Percentiles rank a stretch among this genome's conserved stretches.
Evolutionary conservation across 352 stramenopile species (phyloP).

Genomic region (Blastocystis sp.): DNA sequence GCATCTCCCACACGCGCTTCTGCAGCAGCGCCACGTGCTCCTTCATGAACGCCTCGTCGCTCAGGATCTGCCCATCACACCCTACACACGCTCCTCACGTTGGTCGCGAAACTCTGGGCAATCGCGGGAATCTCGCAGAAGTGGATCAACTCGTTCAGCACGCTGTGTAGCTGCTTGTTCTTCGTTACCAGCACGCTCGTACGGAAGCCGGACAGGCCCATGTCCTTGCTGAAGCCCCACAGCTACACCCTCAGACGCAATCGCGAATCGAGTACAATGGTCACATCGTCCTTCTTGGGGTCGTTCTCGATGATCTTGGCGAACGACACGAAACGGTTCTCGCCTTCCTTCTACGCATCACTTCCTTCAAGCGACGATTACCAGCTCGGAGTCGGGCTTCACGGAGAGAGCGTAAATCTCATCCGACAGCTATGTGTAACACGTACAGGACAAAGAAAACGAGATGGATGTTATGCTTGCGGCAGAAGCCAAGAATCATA

Average conservation of each 20-base stretch:
- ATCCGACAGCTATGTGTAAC: conserved; percentile 43
- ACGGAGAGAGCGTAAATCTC: conserved; percentile 71
- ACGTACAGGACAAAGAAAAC: neutral
- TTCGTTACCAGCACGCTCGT: conserved; percentile 52
- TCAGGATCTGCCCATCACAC: conserved; percentile 24
- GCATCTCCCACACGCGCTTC: conserved; percentile 33
- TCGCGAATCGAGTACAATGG: neutral
- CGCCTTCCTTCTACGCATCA: conserved; percentile 9
- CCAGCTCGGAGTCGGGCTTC: conserved; percentile 15
- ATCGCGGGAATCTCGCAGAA: conserved; percentile 56
- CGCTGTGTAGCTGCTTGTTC: conserved; percentile 32
- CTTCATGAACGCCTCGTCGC: conserved; percentile 37
- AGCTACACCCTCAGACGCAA: neutral
- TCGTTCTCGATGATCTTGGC: conserved; percentile 72
- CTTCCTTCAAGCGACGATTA: neutral
- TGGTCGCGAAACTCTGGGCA: conserved; percentile 56
- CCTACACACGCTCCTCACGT: neutral
- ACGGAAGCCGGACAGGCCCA: conserved; percentile 68
- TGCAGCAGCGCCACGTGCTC: conserved; percentile 58
- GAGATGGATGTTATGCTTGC: conserved; percentile 58
- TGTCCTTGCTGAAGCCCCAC: conserved; percentile 71
- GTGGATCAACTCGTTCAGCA: conserved; percentile 62
- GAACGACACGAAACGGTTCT: conserved; percentile 52
- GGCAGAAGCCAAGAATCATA: conserved; percentile 58
- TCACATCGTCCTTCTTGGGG: conserved; percentile 67